Base-by-base conservation (phyloP, 192 early-diverging fungal species). In the Podila verticillata region DNA sequence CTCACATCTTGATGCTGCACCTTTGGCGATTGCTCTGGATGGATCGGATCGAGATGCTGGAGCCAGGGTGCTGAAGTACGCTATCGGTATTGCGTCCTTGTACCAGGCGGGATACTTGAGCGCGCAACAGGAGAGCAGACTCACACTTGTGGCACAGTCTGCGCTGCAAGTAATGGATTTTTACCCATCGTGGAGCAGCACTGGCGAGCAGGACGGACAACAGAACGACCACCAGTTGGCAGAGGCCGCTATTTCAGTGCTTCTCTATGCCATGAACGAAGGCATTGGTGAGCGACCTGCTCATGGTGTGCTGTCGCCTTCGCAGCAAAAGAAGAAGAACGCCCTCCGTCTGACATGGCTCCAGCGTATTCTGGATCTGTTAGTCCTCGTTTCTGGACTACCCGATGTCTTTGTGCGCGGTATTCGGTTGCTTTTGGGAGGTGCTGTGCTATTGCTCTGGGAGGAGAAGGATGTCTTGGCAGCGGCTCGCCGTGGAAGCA, bases 351-450 rank as follows among this genome's bases (percentile, higher is more conserved):
- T 84, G 32, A 65, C 75, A 44, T 87, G 87, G 85, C 44, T 90
- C 0, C 68, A 87, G 29, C 71, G 84, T 28, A 73, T 88, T 5
- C 63, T 90, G 39, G 86, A 90, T 71, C 63, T 86, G 5, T 51
- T 90, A 26, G 84, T 90, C n/a, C 70, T 90, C 8, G 28, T 83
- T 28, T 73, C 61, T 26, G 71, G 68, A 34, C 56, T 48, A 6
- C 19, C 61, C 17, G 24, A 51, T 13, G 51, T 66, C 30, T 79
- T 78, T 57, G 61, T 68, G 5, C 59, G 58, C 48, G 80, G 74
- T 4, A 22, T 82, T 12, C 59, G 47, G 10, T 36, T 78, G 3
- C 28, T 71, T 56, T 65, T 84, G 31, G 73, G 80, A 31, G 79
- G 84, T 10, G 61, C 75, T 12, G 58, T 71, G 9, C 61, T 77